These are phyloP conservation scores for Steccherinum ochraceum DNA, from an alignment of 768 basidiomycete genomes.

Conservation along the genomic window DNA sequence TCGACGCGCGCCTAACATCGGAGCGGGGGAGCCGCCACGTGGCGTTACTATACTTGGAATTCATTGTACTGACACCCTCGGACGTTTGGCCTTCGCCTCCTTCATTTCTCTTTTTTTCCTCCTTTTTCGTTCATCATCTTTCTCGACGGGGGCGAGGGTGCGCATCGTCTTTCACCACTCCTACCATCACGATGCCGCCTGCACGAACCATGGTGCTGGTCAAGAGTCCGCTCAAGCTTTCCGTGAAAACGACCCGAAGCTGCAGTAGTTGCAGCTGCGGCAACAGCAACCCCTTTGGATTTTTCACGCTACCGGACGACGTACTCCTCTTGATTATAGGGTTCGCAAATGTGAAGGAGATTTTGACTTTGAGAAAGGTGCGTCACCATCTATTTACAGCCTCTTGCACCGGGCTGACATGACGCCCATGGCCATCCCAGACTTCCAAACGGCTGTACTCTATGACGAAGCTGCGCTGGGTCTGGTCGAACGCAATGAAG, in stretches of 20 bases:
- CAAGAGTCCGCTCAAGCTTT: background rate
- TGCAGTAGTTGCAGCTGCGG: too few relatives aligned
- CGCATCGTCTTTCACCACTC: background rate
- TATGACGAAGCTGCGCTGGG: constrained; percentile 29
- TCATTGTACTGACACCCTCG: background rate
- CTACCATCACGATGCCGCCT: background rate
- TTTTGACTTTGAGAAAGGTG: constrained; percentile 26
- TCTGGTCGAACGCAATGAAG: constrained; percentile 29
- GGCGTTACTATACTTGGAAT: background rate
- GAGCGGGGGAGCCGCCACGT: background rate
- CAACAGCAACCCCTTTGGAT: too few relatives aligned
- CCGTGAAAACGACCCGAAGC: background rate
- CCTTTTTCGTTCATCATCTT: background rate
- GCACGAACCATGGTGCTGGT: background rate
- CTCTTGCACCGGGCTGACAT: background rate
- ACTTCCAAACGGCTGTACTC: constrained; percentile 23
- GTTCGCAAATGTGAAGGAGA: constrained; percentile 25
- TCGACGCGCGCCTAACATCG: background rate
- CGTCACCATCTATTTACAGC: constrained; percentile 3
- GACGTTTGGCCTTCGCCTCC: background rate
- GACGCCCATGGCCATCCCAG: constrained; percentile 9
- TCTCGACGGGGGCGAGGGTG: background rate
- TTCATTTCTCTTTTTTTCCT: background rate
- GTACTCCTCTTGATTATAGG: constrained; percentile 27
- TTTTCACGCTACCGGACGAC: constrained; percentile 23